These are phyloP conservation scores for Quercus lobata DNA, from an alignment of 331 rosid genomes.

Conservation along the genomic window DNA sequence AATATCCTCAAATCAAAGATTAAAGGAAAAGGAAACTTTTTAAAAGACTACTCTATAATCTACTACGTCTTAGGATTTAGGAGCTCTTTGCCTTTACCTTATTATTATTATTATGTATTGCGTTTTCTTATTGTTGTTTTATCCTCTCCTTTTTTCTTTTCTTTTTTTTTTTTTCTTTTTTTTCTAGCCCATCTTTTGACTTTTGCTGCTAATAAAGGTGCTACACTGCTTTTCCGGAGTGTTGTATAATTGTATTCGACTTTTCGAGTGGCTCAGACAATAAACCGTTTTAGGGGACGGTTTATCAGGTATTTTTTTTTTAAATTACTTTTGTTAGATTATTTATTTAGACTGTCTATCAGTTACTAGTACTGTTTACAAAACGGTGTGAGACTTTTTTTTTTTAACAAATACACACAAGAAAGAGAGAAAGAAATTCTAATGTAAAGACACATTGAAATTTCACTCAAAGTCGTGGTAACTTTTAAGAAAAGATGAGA, in stretches of 20 bases:
- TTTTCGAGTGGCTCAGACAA: no score
- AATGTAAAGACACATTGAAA: accelerated
- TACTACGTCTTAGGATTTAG: background rate
- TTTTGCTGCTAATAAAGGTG: background rate
- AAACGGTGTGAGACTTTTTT: no score
- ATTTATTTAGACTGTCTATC: no score
- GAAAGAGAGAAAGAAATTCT: accelerated
- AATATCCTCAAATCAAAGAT: no score
- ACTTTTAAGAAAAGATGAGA: accelerated
- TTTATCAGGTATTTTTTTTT: no score
- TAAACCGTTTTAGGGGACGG: no score
- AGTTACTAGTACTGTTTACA: no score
- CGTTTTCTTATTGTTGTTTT: background rate
- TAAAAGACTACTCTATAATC: background rate
- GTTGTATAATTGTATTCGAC: no score
- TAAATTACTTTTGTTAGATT: no score
- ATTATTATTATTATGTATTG: background rate
- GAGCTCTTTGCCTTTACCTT: background rate
- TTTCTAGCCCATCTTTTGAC: background rate
- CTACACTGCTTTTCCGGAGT: no score
- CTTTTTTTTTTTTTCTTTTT: no score
- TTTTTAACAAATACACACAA: no score
- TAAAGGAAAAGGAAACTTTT: background rate
- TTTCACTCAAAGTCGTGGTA: accelerated
- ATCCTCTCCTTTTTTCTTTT: background rate